Percentiles rank a stretch among this genome's conserved stretches.
phyloP scores from a whole-genome alignment of 1,284 basidiomycete genomes.

The Calocybe gambosa region DNA sequence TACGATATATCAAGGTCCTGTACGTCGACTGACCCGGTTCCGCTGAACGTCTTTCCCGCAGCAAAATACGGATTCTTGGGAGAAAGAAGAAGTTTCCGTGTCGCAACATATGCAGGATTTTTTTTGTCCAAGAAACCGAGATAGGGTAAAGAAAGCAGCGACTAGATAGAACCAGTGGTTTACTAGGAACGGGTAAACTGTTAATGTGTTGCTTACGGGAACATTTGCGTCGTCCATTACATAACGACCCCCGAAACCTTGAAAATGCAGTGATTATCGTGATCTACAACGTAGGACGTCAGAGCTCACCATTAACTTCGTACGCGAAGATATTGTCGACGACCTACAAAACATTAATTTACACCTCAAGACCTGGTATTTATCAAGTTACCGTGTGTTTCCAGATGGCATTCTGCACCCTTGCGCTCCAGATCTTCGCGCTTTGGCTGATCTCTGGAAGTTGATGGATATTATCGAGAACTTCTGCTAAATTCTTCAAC shows the following conservation, averaged over 20 bases:
- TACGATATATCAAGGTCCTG: not conserved
- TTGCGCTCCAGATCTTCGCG: conserved; percentile 55
- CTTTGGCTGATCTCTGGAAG: conserved; percentile 44
- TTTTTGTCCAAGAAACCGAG: conserved; percentile 64
- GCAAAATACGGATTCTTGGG: conserved; percentile 64
- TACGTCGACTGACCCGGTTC: conserved; percentile 49
- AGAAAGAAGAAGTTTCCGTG: conserved; percentile 57
- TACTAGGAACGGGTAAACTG: conserved; percentile 4
- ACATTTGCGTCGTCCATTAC: conserved; percentile 82
- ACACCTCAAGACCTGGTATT: conserved; percentile 1
- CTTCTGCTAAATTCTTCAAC: conserved; percentile 49
- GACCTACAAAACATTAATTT: conserved; percentile 31
- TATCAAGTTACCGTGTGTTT: conserved; percentile 44
- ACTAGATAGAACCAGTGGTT: conserved; percentile 31
- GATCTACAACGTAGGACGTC: conserved; percentile 1
- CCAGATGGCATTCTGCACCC: conserved; percentile 60
- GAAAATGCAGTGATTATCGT: conserved; percentile 1
- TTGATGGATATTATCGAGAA: conserved; percentile 48
- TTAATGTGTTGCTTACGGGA: conserved; percentile 41
- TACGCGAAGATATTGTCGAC: conserved; percentile 68
- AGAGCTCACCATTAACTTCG: conserved; percentile 58
- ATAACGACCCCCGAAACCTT: conserved; percentile 61
- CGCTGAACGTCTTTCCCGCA: conserved; percentile 57
- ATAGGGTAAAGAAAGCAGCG: conserved; percentile 70
- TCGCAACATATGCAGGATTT: conserved; percentile 53